Percentiles rank a stretch among this genome's conserved stretches.
These are phyloP conservation scores for Fusarium sacchari DNA, from an alignment of 2,329 filamentous ascomycete genomes.

Conservation along the genomic window DNA sequence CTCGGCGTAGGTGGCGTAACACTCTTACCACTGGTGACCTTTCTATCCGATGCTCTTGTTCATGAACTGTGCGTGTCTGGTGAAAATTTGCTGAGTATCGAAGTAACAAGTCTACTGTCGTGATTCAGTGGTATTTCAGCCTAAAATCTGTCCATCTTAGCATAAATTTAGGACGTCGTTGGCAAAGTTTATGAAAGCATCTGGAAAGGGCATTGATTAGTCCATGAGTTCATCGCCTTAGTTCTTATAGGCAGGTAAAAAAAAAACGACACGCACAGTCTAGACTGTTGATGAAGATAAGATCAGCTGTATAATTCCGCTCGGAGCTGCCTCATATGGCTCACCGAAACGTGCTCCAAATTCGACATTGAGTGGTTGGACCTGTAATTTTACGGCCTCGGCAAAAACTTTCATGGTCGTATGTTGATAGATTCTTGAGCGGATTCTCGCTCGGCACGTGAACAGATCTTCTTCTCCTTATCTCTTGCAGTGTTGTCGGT, in stretches of 20 bases:
- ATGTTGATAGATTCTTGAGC: background rate
- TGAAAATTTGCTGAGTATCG: background rate
- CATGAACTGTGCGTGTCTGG: background rate
- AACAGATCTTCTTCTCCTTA: background rate
- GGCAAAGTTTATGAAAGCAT: background rate
- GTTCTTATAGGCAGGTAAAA: background rate
- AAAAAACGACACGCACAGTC: background rate
- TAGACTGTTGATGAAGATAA: background rate
- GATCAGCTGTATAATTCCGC: background rate
- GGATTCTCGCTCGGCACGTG: background rate
- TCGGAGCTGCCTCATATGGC: background rate
- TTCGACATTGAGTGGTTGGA: background rate
- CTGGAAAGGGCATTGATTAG: background rate
- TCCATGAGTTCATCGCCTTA: background rate
- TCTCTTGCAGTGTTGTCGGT: background rate
- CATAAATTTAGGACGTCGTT: background rate
- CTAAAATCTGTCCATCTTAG: background rate
- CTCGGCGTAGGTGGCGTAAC: conserved; percentile 9
- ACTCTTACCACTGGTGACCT: background rate
- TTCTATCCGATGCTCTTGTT: background rate
- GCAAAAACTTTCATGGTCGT: background rate
- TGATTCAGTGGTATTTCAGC: background rate
- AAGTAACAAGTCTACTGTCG: background rate
- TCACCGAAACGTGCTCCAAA: background rate
- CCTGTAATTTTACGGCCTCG: background rate